A percentile compares a stretch with the other conserved stretches of the same genome.
These are phyloP conservation scores for Xylaria sp. DNA, from an alignment of 2,329 filamentous ascomycete species.

Conservation along the genomic window DNA sequence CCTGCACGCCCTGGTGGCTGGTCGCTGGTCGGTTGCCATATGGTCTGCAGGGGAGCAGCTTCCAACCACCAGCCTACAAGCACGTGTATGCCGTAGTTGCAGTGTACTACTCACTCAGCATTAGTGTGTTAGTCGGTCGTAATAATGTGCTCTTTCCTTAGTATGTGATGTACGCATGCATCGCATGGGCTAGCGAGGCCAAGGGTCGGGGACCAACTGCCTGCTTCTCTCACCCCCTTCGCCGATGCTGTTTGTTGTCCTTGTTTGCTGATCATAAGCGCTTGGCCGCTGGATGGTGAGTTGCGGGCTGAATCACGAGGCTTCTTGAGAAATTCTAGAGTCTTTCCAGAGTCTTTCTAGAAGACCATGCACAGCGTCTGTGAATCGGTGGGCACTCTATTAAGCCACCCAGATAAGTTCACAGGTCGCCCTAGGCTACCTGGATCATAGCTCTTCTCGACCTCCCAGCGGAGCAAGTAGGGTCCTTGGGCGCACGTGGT, in stretches of 20 bases:
- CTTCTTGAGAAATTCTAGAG: conserved; percentile 26
- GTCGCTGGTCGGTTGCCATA: conserved; percentile 36
- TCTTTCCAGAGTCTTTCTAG: conserved; percentile 32
- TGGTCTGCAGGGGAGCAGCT: conserved; percentile 37
- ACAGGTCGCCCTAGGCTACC: neutral
- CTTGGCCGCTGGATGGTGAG: conserved; percentile 11
- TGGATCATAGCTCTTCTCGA: neutral
- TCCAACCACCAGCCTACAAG: conserved; percentile 35
- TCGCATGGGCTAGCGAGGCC: conserved; percentile 27
- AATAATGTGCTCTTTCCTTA: neutral
- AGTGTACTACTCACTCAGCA: neutral
- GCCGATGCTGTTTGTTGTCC: conserved; percentile 16
- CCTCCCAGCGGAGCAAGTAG: conserved; percentile 2
- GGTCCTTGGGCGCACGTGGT: conserved; percentile 9
- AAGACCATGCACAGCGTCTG: neutral
- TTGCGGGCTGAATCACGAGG: conserved; percentile 13
- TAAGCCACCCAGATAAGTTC: neutral
- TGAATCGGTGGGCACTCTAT: neutral
- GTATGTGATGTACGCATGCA: conserved; percentile 16
- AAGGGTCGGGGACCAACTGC: conserved; percentile 22
- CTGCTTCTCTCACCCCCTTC: conserved; percentile 9
- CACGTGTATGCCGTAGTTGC: conserved; percentile 30
- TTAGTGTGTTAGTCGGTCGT: neutral
- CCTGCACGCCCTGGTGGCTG: conserved; percentile 9
- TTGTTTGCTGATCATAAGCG: neutral